Evolutionary conservation across 441 rosid species (phyloP).

Genomic region (Viola pubescens): DNA sequence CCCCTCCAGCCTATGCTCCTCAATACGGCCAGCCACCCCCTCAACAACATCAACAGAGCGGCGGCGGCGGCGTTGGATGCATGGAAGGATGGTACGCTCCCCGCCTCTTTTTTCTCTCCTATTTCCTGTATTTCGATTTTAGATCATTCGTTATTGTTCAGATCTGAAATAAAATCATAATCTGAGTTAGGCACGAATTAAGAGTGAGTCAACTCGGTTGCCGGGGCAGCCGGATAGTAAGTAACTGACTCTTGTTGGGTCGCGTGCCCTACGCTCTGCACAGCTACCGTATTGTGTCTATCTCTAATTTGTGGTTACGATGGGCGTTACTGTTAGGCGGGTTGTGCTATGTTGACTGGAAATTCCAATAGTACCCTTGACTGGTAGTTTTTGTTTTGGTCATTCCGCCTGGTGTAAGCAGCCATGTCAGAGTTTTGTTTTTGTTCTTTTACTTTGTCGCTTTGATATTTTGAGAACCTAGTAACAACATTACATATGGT

Average conservation of each 20-base stretch:
- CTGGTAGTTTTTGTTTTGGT: too few relatives aligned
- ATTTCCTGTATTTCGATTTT: neutral
- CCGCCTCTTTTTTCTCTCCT: neutral
- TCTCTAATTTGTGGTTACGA: too few relatives aligned
- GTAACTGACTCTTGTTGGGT: neutral
- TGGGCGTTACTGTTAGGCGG: too few relatives aligned
- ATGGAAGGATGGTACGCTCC: conserved; percentile 66
- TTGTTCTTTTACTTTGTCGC: too few relatives aligned
- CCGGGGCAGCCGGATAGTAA: neutral
- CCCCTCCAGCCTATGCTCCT: conserved; percentile 37
- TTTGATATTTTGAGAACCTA: too few relatives aligned
- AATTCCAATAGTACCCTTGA: too few relatives aligned
- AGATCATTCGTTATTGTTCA: neutral
- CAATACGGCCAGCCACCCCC: conserved; percentile 48
- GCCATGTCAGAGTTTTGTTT: too few relatives aligned
- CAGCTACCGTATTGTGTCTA: neutral
- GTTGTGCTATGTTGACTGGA: too few relatives aligned
- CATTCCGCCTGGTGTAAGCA: too few relatives aligned
- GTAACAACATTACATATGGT: too few relatives aligned
- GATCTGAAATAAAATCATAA: conserved; percentile 12
- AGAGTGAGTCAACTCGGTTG: neutral
- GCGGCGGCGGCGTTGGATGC: conserved; percentile 32
- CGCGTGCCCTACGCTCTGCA: neutral
- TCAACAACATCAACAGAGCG: conserved; percentile 28
- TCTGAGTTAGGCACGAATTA: neutral